phyloP scores from a whole-genome alignment of 306 rosid species.

The Vigna radiata region DNA sequence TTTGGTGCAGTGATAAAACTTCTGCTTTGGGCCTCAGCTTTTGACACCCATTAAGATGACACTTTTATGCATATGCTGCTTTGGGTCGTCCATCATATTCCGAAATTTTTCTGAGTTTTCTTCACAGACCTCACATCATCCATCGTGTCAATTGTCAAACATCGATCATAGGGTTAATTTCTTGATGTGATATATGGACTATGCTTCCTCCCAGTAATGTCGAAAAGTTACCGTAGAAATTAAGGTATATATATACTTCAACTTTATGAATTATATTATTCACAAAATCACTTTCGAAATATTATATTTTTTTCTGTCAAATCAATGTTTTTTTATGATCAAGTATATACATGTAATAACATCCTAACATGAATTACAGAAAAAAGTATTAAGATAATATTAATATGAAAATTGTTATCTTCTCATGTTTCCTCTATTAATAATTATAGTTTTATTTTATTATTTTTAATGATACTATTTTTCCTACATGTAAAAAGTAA shows the following conservation, averaged over 20 bases:
- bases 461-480: background rate
- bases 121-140: constrained; percentile 29
- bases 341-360: background rate
- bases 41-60: constrained; percentile 31
- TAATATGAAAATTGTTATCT: background rate
- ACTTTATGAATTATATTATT: background rate
- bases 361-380: background rate
- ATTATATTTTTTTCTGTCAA: background rate
- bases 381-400: background rate
- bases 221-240: background rate
- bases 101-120: background rate
- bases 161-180: background rate
- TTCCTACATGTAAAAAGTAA: background rate
- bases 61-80: background rate
- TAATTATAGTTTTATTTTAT: background rate
- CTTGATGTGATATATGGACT: constrained; percentile 24
- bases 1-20: background rate
- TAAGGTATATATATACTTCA: background rate
- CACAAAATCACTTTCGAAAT: background rate
- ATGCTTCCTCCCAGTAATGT: background rate
- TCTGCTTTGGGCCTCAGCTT: constrained; percentile 34
- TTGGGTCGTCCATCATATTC: constrained; percentile 30
- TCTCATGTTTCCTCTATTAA: background rate
- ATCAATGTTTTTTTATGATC: background rate
- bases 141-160: constrained; percentile 14